Base-by-base conservation (phyloP, 2,329 filamentous ascomycete species). In the Exserohilum turcica region DNA sequence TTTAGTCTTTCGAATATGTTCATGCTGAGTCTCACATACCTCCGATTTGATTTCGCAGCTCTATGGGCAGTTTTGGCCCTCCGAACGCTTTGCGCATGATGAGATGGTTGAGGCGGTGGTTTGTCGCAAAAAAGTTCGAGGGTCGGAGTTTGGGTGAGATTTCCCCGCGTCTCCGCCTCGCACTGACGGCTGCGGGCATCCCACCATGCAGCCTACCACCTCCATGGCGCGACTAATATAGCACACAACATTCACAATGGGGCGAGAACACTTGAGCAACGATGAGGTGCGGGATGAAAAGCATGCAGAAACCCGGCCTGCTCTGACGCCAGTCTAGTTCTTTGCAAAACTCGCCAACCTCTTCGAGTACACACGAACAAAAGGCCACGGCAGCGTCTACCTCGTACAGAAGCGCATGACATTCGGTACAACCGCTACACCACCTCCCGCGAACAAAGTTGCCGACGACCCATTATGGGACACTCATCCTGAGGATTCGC, bases 331-430 rank as follows among this genome's bases (percentile, higher is more conserved):
- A 36, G 4, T 43, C 56, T 54, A 92, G 89, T 93, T 93, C 82
- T 92, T 93, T 77, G 76, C 79, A 57, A 82, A 82, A 68, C 82
- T 93, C 59, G 77, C 79, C 45, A 80, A 86, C 66, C 85, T 93
- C 60, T 89, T 94, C 76, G 80, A 84, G 57, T 74, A 81, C 59
- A 83, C 83, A 57, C 87, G 87, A 68, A 80, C 83, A 67, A 86
- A 86, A 72, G 84, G 88, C 65, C 87, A 91, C 74, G 89, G 89
- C 65, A 85, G 86, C 44, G 80, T 95, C 61, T 87, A 84, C 74
- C 79, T 95, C 53, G 87, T 84, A 45, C 90, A 95, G 71, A 93
- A 93, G 73, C 83, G 89, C 76, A 75, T 80, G 51, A 74, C 73
- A 57, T 78, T 80, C 54, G 65, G 79, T 35, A 68, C 78, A 5